A percentile compares a stretch with the other conserved stretches of the same genome.
phyloP scores from a whole-genome alignment of 495 filamentous ascomycete genomes.

The Patellaria atrata region DNA sequence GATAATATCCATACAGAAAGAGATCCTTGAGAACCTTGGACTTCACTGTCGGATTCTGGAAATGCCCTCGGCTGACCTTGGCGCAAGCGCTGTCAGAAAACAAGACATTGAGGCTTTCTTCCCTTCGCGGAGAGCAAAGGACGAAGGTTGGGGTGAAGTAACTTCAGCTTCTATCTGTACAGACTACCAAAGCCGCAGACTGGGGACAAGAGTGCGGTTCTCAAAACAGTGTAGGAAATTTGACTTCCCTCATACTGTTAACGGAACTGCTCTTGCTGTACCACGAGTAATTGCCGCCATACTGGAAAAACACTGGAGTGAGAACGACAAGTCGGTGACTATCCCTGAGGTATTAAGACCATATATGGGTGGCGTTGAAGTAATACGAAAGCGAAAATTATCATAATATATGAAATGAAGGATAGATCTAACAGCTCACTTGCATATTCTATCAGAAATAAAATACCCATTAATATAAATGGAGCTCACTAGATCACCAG shows the following conservation, averaged over 20 bases:
- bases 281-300: constrained; percentile 80
- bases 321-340: constrained; percentile 26
- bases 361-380: constrained; percentile 19
- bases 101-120: constrained; percentile 89
- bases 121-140: constrained; percentile 56
- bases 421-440: no score
- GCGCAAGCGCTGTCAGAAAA: constrained; percentile 74
- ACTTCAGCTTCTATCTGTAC: constrained; percentile 83
- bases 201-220: constrained; percentile 53
- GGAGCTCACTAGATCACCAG: no score
- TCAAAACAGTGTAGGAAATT: constrained; percentile 30
- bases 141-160: constrained; percentile 87
- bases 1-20: constrained; percentile 71
- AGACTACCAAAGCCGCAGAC: constrained; percentile 78
- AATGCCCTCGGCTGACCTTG: constrained; percentile 81
- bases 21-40: constrained; percentile 57
- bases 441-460: no score
- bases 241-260: constrained; percentile 61
- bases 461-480: no score
- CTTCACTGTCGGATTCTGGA: constrained; percentile 83
- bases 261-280: constrained; percentile 86
- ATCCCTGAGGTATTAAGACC: constrained; percentile 18
- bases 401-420: not conserved
- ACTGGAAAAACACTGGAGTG: constrained; percentile 86
- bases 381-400: constrained; percentile 1